Conservation (phyloP, 805 yeast genomes). For the Cephaloascus albidus region DNA sequence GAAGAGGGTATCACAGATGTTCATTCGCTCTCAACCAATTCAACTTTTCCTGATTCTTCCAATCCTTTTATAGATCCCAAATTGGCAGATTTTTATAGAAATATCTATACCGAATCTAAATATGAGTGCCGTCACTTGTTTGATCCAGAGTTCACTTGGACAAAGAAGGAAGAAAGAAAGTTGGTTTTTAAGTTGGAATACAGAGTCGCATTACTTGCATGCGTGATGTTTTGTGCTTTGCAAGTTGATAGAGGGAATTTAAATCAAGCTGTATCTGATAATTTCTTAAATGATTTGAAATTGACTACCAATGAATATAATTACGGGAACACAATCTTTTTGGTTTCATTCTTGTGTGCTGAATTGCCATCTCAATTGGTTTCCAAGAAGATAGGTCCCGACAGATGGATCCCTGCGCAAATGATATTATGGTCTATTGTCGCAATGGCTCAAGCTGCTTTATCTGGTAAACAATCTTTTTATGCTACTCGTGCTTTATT, state of each 20-base stretch:
- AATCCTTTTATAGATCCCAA: slow-evolving; percentile 35
- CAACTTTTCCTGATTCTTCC: too few relatives aligned
- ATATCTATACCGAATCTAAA: slow-evolving; percentile 33
- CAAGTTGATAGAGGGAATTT: slow-evolving; percentile 53
- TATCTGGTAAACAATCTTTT: slow-evolving; percentile 32
- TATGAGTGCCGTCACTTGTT: slow-evolving; percentile 49
- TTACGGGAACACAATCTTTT: slow-evolving; percentile 45
- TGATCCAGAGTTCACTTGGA: slow-evolving; percentile 54
- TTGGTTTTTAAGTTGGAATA: slow-evolving; percentile 44
- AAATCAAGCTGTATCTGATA: slow-evolving; percentile 49
- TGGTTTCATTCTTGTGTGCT: slow-evolving; percentile 41
- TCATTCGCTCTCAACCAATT: too few relatives aligned
- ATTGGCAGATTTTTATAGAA: slow-evolving; percentile 33
- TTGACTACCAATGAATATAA: slow-evolving; percentile 53
- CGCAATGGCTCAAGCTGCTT: slow-evolving; percentile 39
- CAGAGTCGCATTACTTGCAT: slow-evolving; percentile 48
- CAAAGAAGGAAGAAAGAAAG: slow-evolving; percentile 37
- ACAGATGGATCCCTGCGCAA: slow-evolving; percentile 52
- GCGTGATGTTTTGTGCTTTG: slow-evolving; percentile 48
- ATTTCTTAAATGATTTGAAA: slow-evolving; percentile 39
- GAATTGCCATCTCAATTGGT: slow-evolving; percentile 62
- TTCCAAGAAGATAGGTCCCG: slow-evolving; percentile 57
- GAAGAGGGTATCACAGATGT: too few relatives aligned
- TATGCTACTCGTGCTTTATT: slow-evolving; percentile 38
- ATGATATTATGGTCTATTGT: slow-evolving; percentile 48